A percentile compares a stretch with the other conserved stretches of the same genome.
These are phyloP conservation scores for Penicillium concentricum DNA, from an alignment of 2,329 filamentous ascomycete species.

Conservation along the genomic window DNA sequence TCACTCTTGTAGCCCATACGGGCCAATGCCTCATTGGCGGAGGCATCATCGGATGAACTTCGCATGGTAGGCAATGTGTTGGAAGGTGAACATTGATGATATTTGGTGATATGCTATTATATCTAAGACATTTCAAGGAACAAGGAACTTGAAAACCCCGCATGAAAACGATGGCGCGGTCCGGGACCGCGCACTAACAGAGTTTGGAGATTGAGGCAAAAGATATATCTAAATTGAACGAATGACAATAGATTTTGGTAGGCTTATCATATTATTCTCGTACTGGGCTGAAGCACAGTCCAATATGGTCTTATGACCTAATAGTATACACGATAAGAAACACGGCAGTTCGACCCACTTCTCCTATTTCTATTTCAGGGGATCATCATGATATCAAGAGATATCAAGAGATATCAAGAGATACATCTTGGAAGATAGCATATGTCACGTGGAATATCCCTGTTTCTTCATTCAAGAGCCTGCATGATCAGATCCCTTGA, in stretches of 20 bases:
- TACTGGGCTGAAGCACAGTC: neutral
- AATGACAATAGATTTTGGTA: neutral
- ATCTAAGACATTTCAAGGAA: no score
- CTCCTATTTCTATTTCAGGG: no score
- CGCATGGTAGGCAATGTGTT: conserved; percentile 20
- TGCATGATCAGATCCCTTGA: no score
- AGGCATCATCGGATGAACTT: conserved; percentile 28
- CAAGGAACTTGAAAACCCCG: conserved; percentile 21
- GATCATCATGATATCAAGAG: no score
- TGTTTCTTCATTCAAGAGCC: no score
- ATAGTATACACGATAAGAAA: no score
- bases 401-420: no score
- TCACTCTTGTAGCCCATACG: conserved; percentile 68
- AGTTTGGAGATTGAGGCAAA: neutral
- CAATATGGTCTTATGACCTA: no score
- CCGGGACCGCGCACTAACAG: conserved; percentile 21
- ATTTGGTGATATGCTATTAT: no score
- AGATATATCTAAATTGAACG: neutral
- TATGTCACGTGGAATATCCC: no score
- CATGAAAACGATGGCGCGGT: conserved; percentile 23
- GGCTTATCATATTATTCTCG: neutral
- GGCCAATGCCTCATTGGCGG: conserved; percentile 61
- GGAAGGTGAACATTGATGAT: neutral
- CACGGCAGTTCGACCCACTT: no score
- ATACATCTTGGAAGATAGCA: no score